Conservation (phyloP, 805 yeast species). For the Wickerhamiella alocasiicola region DNA sequence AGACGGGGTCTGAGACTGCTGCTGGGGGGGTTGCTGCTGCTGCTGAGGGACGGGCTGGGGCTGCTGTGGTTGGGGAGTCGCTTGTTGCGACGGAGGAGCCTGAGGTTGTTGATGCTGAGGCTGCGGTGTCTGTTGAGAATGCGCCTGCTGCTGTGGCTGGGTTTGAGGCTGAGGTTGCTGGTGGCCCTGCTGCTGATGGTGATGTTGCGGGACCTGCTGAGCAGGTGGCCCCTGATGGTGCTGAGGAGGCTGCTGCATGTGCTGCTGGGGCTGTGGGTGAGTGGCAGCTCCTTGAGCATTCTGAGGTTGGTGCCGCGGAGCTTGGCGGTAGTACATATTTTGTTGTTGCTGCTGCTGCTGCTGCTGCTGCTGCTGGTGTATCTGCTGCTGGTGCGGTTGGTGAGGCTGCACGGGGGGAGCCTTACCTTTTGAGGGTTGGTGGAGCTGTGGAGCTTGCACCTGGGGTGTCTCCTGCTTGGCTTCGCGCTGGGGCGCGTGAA, state of each 20-base stretch:
- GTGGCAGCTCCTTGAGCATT: too few species aligned
- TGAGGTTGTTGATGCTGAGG: constrained; percentile 15
- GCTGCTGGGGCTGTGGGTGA: constrained; percentile 12
- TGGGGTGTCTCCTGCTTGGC: constrained; percentile 13
- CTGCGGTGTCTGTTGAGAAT: constrained; percentile 11
- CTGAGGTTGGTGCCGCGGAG: background rate
- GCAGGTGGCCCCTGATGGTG: background rate
- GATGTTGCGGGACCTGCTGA: background rate
- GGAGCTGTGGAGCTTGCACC: constrained; percentile 8
- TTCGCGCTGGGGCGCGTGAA: constrained; percentile 26
- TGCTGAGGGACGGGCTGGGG: constrained; percentile 5
- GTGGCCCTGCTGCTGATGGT: constrained; percentile 10
- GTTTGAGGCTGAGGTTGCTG: constrained; percentile 9
- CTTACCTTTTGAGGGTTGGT: constrained; percentile 19
- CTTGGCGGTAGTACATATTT: constrained; percentile 11
- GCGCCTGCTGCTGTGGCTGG: constrained; percentile 14
- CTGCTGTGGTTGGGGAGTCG: constrained; percentile 7
- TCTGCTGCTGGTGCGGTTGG: constrained; percentile 21
- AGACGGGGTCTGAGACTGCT: constrained; percentile 20
- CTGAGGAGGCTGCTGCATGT: background rate
- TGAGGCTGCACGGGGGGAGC: constrained; percentile 19
- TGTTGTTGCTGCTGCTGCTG: constrained; percentile 28
- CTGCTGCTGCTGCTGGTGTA: constrained; percentile 29
- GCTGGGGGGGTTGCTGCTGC: constrained; percentile 20
- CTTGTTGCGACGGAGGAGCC: constrained; percentile 13